Percentiles rank a stretch among this genome's conserved stretches.
phyloP scores from a whole-genome alignment of 768 basidiomycete species.

The Hebeloma cylindrosporum region DNA sequence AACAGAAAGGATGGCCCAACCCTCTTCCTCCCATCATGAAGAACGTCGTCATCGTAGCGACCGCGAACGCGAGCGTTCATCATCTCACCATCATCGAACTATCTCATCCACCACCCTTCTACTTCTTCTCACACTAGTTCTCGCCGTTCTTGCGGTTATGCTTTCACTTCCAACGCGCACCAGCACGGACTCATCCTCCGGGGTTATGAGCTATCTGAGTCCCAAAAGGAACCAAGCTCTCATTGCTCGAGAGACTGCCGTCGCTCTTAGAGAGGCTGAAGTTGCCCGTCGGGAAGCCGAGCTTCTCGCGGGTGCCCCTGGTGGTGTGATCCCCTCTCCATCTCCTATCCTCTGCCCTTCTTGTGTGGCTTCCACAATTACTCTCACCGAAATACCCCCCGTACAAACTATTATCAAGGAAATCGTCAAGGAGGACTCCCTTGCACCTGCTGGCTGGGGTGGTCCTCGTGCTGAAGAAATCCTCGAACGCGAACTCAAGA shows the following conservation, averaged over 20 bases:
- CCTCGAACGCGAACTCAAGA: slow-evolving; percentile 81
- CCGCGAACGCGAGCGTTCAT: slow-evolving; percentile 55
- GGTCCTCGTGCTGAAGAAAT: slow-evolving; percentile 76
- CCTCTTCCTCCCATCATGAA: slow-evolving; percentile 78
- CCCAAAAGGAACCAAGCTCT: slow-evolving; percentile 83
- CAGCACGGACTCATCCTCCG: slow-evolving; percentile 40
- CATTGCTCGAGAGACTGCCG: slow-evolving; percentile 73
- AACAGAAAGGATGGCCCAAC: slow-evolving; percentile 82
- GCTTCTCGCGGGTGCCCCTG: slow-evolving; percentile 77
- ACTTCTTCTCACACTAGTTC: slow-evolving; percentile 79
- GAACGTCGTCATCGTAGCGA: slow-evolving; percentile 55
- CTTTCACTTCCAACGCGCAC: slow-evolving; percentile 71
- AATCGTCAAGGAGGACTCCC: slow-evolving; percentile 77
- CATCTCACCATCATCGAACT: slow-evolving; percentile 76
- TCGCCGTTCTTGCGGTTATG: slow-evolving; percentile 90
- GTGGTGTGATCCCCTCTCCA: slow-evolving; percentile 65
- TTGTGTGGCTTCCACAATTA: slow-evolving; percentile 53
- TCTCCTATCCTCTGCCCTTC: slow-evolving; percentile 54
- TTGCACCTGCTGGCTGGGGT: slow-evolving; percentile 81
- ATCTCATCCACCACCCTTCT: slow-evolving; percentile 89
- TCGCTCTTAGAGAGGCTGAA: slow-evolving; percentile 83
- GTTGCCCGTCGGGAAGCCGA: slow-evolving; percentile 90
- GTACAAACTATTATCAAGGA: slow-evolving; percentile 85
- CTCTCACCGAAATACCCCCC: slow-evolving; percentile 56
- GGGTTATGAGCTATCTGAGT: slow-evolving; percentile 71